phyloP scores from a whole-genome alignment of 1,284 basidiomycete genomes.

The Tilletia setariae region DNA sequence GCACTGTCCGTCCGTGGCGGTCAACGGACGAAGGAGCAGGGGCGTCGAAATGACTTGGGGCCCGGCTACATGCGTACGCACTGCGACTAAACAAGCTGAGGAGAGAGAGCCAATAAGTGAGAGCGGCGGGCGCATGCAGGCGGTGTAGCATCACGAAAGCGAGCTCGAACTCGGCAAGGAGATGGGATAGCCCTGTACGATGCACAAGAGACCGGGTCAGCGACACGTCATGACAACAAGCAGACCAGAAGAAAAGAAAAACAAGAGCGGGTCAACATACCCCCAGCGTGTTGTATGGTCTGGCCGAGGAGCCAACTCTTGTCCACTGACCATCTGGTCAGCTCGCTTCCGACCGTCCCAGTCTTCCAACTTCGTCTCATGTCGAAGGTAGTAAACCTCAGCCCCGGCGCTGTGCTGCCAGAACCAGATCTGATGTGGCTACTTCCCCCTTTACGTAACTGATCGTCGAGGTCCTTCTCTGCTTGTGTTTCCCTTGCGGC shows the following conservation, averaged over 20 bases:
- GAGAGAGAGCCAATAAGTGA: background rate
- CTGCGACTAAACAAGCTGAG: background rate
- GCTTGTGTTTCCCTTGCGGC: background rate
- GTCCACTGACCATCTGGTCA: background rate
- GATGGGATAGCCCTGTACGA: background rate
- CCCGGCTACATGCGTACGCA: background rate
- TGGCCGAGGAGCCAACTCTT: slow-evolving; percentile 1
- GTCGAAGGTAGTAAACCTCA: background rate
- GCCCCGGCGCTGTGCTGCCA: background rate
- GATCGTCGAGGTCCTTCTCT: background rate
- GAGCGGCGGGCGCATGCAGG: background rate
- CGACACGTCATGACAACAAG: background rate
- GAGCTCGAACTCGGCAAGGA: slow-evolving; percentile 7
- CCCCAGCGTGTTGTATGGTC: background rate
- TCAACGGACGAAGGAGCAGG: background rate
- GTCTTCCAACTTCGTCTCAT: background rate
- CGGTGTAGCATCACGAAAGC: background rate
- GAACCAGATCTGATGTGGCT: no score
- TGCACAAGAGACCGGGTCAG: background rate
- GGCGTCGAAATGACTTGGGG: background rate
- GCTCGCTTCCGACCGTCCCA: background rate
- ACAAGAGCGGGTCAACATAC: background rate
- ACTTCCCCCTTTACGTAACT: background rate
- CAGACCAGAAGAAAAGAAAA: background rate
- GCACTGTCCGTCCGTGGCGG: no score